Conservation (phyloP, 192 early-diverging fungal species). For the Coemansia reversa region DNA sequence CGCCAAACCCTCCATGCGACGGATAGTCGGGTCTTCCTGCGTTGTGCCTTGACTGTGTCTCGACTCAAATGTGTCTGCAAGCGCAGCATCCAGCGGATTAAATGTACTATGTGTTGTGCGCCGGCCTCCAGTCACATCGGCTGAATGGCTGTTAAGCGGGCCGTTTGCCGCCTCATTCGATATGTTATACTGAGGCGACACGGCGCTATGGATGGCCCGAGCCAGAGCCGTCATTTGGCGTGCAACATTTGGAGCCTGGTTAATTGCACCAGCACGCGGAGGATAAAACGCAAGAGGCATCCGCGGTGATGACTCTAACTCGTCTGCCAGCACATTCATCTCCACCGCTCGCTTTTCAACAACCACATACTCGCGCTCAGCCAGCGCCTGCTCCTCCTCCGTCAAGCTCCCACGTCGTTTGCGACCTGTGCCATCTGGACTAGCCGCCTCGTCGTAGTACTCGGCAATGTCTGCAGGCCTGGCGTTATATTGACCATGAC, state of each 20-base stretch:
- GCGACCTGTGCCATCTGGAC: neutral
- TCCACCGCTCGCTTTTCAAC: conserved; percentile 70
- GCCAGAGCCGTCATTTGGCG: conserved; percentile 52
- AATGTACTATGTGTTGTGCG: conserved; percentile 23
- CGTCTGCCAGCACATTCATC: conserved; percentile 75
- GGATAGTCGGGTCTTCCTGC: conserved; percentile 57
- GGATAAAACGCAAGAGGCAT: conserved; percentile 44
- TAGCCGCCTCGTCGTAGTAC: neutral
- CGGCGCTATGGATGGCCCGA: conserved; percentile 43
- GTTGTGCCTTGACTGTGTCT: conserved; percentile 26
- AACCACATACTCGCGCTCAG: conserved; percentile 74
- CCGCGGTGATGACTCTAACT: conserved; percentile 53
- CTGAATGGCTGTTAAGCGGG: conserved; percentile 22
- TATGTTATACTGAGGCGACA: conserved; percentile 44
- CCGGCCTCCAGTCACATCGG: neutral
- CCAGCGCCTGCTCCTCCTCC: conserved; percentile 55
- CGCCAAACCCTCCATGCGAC: conserved; percentile 67
- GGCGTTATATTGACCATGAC: neutral
- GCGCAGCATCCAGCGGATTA: conserved; percentile 36
- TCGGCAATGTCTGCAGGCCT: neutral
- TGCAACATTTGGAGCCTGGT: conserved; percentile 42
- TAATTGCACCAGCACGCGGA: conserved; percentile 36
- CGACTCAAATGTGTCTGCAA: conserved; percentile 52
- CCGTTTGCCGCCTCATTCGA: conserved; percentile 39
- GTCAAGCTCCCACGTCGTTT: conserved; percentile 19